Base-by-base conservation (phyloP, 164 flowering plant genomes). In the Macadamia integrifolia region DNA sequence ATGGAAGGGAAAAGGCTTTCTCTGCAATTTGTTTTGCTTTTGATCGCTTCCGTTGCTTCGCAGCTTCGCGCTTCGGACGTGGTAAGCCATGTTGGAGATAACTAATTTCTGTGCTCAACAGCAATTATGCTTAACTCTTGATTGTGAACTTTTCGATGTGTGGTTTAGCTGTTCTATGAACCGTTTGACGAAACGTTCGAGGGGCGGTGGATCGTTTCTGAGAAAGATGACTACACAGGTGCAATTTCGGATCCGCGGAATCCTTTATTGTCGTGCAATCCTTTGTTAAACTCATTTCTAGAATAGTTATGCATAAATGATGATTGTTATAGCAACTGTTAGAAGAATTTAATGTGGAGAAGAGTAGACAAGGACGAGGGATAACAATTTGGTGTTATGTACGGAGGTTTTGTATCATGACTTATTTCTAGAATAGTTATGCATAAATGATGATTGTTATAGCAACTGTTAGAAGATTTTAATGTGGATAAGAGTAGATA, bases 151-250 rank as follows among this genome's bases (percentile, higher is more conserved):
- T n/a, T 52, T n/a, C 17, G 28, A 14, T 14, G 40, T 53, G 57
- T 53, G 17, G 13, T 50, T 65, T 6, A 50, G 97, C 64, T 77
- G 71, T 90, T 92, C 29, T 85, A 90, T 71, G 98, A 92, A 62
- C 82, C 98, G 9, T 92, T 90, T 61, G 96, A 92, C 56, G 91
- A 86, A 64, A 11, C 81, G 0, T 92, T 90, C 64, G 90, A 88
- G 2, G 89, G 89, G 6, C 74, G 90, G 1, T 92, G 96, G 98
- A 77, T 85, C 71, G 85, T 80, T 10, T 88, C 98, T 2, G 85
- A 82, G 70, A 92, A 92, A 52, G 87, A 74, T 7, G 98, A 92
- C 3, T 92, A 87, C 56, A 6, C 72, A 79, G 98, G 98, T 92
- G n/a, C 31, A 59, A 8, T 62, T 74, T 57, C 62, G 42, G 66